Conservation (phyloP, 129 eudicot genomes). For the Lactuca sativa region DNA sequence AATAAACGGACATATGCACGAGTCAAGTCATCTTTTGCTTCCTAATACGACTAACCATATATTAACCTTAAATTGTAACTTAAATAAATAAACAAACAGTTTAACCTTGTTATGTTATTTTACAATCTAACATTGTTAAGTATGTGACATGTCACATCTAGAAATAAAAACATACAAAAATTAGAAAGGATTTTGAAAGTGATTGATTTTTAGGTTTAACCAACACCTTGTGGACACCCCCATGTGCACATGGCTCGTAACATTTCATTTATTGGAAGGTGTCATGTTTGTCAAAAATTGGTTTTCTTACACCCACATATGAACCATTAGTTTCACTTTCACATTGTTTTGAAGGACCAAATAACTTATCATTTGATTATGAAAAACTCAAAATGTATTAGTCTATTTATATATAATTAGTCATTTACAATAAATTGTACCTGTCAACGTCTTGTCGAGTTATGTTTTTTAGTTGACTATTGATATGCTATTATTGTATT, state of each 20-base stretch:
- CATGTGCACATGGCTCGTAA: conserved; percentile 36
- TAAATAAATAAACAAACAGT: neutral
- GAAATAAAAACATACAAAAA: neutral
- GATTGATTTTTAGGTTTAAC: conserved; percentile 23
- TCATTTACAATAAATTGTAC: no score
- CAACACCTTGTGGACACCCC: conserved; percentile 10
- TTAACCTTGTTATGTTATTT: neutral
- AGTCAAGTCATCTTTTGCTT: neutral
- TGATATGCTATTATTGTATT: no score
- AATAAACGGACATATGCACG: no score
- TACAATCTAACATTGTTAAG: neutral
- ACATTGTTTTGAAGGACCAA: neutral
- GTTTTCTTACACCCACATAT: conserved; percentile 1
- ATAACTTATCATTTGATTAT: neutral
- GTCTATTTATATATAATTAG: no score
- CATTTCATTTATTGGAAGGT: conserved; percentile 23
- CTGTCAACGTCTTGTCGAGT: no score
- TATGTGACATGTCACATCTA: neutral
- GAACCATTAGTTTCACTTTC: conserved; percentile 8
- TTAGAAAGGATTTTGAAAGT: neutral
- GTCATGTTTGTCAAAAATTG: neutral
- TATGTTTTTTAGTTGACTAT: no score
- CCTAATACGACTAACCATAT: neutral
- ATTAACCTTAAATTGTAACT: neutral
- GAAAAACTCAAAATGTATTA: no score